Evolutionary conservation across 2,329 filamentous ascomycete species (phyloP).

Genomic region (Neonectria ditissima): DNA sequence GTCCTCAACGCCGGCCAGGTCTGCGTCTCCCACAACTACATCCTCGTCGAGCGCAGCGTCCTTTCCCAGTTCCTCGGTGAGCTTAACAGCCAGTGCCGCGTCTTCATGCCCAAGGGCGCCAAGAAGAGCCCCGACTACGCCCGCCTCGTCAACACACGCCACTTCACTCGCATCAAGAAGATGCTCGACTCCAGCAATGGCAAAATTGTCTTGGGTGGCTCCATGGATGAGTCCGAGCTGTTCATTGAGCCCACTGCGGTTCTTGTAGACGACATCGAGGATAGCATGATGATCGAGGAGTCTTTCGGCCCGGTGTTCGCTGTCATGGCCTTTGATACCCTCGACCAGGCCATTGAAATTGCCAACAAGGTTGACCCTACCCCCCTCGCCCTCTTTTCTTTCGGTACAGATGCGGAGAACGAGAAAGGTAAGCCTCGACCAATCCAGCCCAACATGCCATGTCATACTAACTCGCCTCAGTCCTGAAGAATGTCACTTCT

Average conservation of each 20-base stretch:
- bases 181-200: constrained; percentile 90
- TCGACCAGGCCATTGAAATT: constrained; percentile 88
- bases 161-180: constrained; percentile 86
- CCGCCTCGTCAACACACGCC: constrained; percentile 82
- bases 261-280: constrained; percentile 74
- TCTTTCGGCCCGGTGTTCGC: constrained; percentile 94
- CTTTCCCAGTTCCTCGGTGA: constrained; percentile 78
- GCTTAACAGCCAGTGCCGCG: constrained; percentile 76
- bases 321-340: constrained; percentile 79
- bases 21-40: constrained; percentile 94
- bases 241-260: constrained; percentile 96
- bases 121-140: constrained; percentile 82
- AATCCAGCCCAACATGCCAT: neutral
- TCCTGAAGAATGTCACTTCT: constrained; percentile 55
- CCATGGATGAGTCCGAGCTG: constrained; percentile 80
- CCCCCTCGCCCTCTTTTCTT: constrained; percentile 85
- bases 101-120: constrained; percentile 87
- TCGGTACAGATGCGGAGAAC: constrained; percentile 84
- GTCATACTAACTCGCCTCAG: constrained; percentile 48
- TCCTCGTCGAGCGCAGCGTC: constrained; percentile 81
- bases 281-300: constrained; percentile 87
- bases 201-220: constrained; percentile 88
- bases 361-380: constrained; percentile 86
- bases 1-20: constrained; percentile 88
- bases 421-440: constrained; percentile 69